A percentile compares a stretch with the other conserved stretches of the same genome.
Evolutionary conservation across 495 filamentous ascomycete genomes (phyloP).

Genomic region (Antarctomyces pellizariae): DNA sequence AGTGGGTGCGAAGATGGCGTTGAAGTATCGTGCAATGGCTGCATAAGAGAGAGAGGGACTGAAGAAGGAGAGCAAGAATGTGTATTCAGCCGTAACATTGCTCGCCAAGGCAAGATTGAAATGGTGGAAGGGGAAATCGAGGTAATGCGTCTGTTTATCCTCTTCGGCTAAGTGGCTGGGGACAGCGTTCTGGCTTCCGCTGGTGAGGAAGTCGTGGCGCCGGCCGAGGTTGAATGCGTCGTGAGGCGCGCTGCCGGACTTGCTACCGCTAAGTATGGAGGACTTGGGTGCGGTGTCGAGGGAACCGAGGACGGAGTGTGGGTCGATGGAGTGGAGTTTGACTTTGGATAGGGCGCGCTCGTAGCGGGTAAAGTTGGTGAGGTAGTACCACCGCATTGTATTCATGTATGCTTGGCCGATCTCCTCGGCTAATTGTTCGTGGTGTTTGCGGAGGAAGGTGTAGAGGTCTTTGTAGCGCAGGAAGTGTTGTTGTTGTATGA

Average conservation of each 20-base stretch:
- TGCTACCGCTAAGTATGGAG: constrained; percentile 17
- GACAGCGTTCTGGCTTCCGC: constrained; percentile 43
- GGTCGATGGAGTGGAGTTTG: constrained; percentile 60
- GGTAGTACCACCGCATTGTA: constrained; percentile 97
- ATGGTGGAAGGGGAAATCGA: constrained; percentile 74
- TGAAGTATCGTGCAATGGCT: constrained; percentile 39
- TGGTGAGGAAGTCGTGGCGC: constrained; percentile 55
- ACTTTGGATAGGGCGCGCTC: constrained; percentile 61
- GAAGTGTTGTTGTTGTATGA: constrained; percentile 80
- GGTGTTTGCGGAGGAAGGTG: constrained; percentile 56
- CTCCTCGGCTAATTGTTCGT: constrained; percentile 57
- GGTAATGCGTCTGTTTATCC: constrained; percentile 58
- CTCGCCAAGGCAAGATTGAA: constrained; percentile 88
- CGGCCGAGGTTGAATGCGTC: constrained; percentile 78
- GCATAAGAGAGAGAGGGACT: constrained; percentile 30
- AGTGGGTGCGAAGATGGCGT: constrained; percentile 62
- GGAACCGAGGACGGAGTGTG: constrained; percentile 61
- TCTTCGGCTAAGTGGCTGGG: constrained; percentile 73
- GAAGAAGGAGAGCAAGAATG: constrained; percentile 82
- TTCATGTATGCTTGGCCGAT: constrained; percentile 90
- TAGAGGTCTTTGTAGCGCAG: constrained; percentile 72
- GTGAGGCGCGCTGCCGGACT: constrained; percentile 34
- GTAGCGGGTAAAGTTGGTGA: constrained; percentile 78
- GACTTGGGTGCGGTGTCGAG: constrained; percentile 43
- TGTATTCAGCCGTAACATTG: constrained; percentile 87